Evolutionary conservation across 1,284 basidiomycete genomes (phyloP), one percentile per base, ranked within the genome.

Genomic region (Irpex sp.): DNA sequence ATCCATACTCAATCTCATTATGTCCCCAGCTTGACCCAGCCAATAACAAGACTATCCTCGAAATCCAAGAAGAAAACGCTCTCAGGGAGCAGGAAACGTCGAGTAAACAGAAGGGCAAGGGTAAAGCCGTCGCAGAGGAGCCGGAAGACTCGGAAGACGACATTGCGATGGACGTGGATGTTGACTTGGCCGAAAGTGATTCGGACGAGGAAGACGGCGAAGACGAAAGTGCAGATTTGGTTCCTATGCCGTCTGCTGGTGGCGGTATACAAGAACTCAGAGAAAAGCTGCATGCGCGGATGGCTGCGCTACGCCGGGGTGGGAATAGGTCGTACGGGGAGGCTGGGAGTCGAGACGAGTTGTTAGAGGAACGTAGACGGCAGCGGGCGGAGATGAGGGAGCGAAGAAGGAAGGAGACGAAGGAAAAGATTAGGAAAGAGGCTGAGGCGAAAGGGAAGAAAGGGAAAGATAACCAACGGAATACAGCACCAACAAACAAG

Each of bases 371-470:
- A 74, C 81, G 91, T 61, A 79, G 94, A 68, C 77, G 77, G 70
- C 88, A 92, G 70, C 80, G 93, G 8, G 94, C 90, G 1, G 86
- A 89, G 48, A 83, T 97, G 81, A 82, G 94, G 34, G 95, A 97
- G 74, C 83, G 87, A 64, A 79, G 95, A 68, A 76, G 94, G 73
- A 91, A 90, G 72, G 91, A 93, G 79, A 91, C 92, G 21, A 91
- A 84, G 73, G 94, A 95, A 77, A 91, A 91, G 76, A 88, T 88
- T 58, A 73, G 79, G 65, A 81, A 78, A 59, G 87, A 87, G 72
- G 82, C 86, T 62, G 85, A 83, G 68, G 71, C 74, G 38, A 78
- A 76, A 66, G 76, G 76, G 4, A 81, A 79, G 74, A 81, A 81
- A 57, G 78, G 77, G 48, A 87, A 84, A 66, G 74, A 72, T 71